Evolutionary conservation across 345 rosid species (phyloP).

Genomic region (Xanthoceras sorbifolium): DNA sequence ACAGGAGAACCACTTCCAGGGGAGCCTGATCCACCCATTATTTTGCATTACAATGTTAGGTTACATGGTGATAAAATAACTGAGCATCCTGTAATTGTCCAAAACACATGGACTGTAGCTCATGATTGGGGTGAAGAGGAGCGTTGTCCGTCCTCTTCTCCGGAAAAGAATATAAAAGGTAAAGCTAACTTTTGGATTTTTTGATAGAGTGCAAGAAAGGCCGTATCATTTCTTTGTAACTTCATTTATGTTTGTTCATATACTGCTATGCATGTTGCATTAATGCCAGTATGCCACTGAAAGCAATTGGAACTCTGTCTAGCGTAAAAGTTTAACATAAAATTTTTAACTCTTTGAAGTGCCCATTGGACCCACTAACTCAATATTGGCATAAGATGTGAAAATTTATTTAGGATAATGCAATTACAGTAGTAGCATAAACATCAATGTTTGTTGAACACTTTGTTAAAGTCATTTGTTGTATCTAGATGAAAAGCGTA

Average conservation of each 20-base stretch:
- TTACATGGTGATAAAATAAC: constrained; percentile 93
- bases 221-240: background rate
- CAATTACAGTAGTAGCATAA: background rate
- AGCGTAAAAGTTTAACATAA: background rate
- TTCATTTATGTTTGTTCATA: constrained; percentile 6
- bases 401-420: background rate
- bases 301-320: background rate
- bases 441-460: background rate
- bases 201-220: background rate
- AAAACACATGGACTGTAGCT: constrained; percentile 90
- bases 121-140: constrained; percentile 98
- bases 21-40: constrained; percentile 97
- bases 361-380: background rate
- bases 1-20: constrained; percentile 96
- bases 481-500: constrained; percentile 6
- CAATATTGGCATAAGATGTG: background rate
- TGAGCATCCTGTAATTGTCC: constrained; percentile 97
- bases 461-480: constrained; percentile 1
- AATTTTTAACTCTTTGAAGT: background rate
- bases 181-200: background rate
- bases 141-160: constrained; percentile 84
- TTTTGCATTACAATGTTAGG: constrained; percentile 94
- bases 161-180: constrained; percentile 82
- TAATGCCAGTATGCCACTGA: constrained; percentile 6
- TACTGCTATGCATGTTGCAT: background rate